These are phyloP conservation scores for Chenopodium formosanum DNA, from an alignment of 148 eudicot species.

Conservation along the genomic window DNA sequence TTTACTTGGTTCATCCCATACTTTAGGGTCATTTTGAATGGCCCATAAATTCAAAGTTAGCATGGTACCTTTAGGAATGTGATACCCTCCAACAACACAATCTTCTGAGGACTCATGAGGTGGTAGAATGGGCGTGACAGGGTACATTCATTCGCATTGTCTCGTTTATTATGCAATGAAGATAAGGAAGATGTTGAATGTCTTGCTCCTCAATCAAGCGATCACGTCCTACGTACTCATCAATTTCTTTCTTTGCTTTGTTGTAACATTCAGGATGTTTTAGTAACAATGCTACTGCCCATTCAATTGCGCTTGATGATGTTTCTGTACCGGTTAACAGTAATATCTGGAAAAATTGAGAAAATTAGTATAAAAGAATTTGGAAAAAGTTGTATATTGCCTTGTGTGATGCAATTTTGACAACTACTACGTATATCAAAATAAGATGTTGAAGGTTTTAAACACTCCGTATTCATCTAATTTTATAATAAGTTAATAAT, in stretches of 20 bases:
- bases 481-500: too few relatives aligned
- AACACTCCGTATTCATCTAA: too few relatives aligned
- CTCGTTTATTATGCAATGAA: conserved; percentile 21
- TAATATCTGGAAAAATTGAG: background rate
- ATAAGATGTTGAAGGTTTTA: too few relatives aligned
- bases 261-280: background rate
- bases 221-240: conserved; percentile 4
- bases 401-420: too few relatives aligned
- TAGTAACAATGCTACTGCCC: conserved; percentile 13
- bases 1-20: conserved; percentile 19
- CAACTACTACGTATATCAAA: too few relatives aligned
- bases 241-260: conserved; percentile 8
- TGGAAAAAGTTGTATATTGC: background rate
- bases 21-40: conserved; percentile 16
- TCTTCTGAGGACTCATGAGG: conserved; percentile 22
- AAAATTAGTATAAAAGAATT: too few relatives aligned
- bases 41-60: conserved; percentile 19
- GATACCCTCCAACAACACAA: conserved; percentile 13
- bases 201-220: conserved; percentile 15
- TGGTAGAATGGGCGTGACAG: background rate
- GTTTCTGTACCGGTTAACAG: conserved; percentile 23
- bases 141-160: conserved; percentile 28
- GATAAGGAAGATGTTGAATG: conserved; percentile 16
- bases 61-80: conserved; percentile 14
- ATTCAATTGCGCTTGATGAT: conserved; percentile 19